These are phyloP conservation scores for Calycina herbarum DNA, from an alignment of 2,329 filamentous ascomycete species.

Conservation along the genomic window DNA sequence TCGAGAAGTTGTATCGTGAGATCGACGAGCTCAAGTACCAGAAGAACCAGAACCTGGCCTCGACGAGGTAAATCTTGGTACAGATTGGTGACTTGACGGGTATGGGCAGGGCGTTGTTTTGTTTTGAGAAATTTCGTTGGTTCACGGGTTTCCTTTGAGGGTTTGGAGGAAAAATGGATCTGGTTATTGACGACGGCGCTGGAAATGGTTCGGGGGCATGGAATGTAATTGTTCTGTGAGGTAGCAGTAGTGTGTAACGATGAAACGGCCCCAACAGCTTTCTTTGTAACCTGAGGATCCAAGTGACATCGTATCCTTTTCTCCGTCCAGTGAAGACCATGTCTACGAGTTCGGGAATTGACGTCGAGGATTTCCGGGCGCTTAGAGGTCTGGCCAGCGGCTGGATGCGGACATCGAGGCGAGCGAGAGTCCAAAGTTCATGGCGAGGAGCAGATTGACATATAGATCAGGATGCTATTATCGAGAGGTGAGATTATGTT, in stretches of 20 bases:
- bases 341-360: conserved; percentile 8
- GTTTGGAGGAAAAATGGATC: conserved; percentile 12
- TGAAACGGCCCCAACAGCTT: conserved; percentile 29
- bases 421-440: conserved; percentile 2
- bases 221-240: conserved; percentile 20
- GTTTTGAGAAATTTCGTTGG: conserved; percentile 22
- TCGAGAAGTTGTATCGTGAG: conserved; percentile 63
- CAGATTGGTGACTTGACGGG: not conserved
- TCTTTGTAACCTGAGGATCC: conserved; percentile 14
- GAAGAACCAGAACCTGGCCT: conserved; percentile 13
- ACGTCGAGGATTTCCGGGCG: conserved; percentile 24
- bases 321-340: conserved; percentile 22
- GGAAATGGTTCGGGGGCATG: conserved; percentile 25
- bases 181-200: conserved; percentile 17
- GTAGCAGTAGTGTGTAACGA: conserved; percentile 32
- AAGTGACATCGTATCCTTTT: conserved; percentile 15
- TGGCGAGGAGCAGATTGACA: conserved; percentile 9
- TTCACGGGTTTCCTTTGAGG: conserved; percentile 12
- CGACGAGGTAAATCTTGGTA: conserved; percentile 13
- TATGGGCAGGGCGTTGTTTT: conserved; percentile 8
- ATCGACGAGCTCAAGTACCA: conserved; percentile 46
- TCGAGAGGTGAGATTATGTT: conserved; percentile 8
- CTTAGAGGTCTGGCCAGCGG: conserved; percentile 23
- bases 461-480: conserved; percentile 17
- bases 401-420: conserved; percentile 12